phyloP scores from a whole-genome alignment of 306 rosid species.

The Malus orientalis region DNA sequence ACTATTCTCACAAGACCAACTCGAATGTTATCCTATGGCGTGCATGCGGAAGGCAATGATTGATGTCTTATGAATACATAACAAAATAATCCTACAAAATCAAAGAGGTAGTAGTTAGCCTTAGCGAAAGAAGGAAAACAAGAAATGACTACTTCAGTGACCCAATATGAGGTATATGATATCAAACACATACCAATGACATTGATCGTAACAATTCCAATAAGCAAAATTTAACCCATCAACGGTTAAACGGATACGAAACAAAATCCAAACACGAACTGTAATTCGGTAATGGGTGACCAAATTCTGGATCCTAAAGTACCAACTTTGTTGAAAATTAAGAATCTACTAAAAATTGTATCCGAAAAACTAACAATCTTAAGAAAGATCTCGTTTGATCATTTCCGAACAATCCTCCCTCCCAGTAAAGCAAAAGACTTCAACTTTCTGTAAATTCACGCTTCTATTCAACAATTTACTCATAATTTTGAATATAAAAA shows the following conservation, averaged over 20 bases:
- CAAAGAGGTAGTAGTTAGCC: background rate
- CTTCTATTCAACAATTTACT: background rate
- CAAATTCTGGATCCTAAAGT: background rate
- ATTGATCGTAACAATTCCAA: background rate
- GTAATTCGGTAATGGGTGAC: background rate
- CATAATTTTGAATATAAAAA: background rate
- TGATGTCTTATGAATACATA: background rate
- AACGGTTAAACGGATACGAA: background rate
- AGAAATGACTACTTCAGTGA: background rate
- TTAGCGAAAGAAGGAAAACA: background rate
- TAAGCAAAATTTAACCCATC: background rate
- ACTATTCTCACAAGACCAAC: constrained; percentile 4
- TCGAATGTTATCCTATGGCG: background rate
- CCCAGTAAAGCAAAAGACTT: background rate
- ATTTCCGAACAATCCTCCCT: background rate
- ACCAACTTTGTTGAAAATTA: background rate
- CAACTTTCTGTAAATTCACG: background rate
- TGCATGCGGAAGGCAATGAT: background rate
- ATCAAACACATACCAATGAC: background rate
- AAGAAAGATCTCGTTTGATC: background rate
- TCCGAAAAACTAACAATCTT: background rate
- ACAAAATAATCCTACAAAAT: constrained; percentile 10
- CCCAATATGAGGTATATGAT: background rate
- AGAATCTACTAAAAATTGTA: background rate
- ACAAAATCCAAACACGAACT: background rate